Base-by-base conservation (phyloP, 805 yeast species). In the Metschnikowia matae region DNA sequence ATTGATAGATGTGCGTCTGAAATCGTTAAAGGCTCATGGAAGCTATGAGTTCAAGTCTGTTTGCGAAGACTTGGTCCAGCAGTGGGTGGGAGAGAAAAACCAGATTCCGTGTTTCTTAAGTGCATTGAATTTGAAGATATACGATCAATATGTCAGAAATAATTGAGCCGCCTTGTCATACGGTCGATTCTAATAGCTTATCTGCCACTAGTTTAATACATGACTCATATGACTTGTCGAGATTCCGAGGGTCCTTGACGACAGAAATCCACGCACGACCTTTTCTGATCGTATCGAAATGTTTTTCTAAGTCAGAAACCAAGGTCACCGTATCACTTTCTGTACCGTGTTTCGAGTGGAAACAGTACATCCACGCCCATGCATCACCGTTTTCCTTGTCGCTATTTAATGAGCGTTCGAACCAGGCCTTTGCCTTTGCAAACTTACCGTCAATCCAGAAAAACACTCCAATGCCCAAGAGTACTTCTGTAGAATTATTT, bases 101-200 rank as follows among this genome's bases (percentile, higher is more conserved):
- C 89, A 87, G 56, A 79, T 88, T 14, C 87, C 94, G 0, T 85
- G 95, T 55, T 85, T 89, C 56, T 68, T 89, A 48, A 83, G 91
- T 51, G 89, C 91, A 1, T 67, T 89, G 53, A 87, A 82, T 40
- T 68, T 89, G 48, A 84, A 80, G 61, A 64, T 89, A 14, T 84
- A 80, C 68, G 86, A 85, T 46, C 63, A 65, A 32, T 53, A 51
- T 43, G 48, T 49, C 17, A 39, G 32, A 33, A 43, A 17, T 6
- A 20, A 31, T 26, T 40, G 40, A 21, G 35, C 31, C n/a, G 15
- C 10, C 3, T 17, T 14, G 17, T 35, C 34, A 48, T 17, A 33
- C 37, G 8, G 35, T 15, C 3, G 51, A 40, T 21, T 38, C 37
- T 32, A 50, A 21, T 32, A 62, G 45, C 49, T 55, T 48, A 18